A percentile compares a stretch with the other conserved stretches of the same genome.
Conservation (phyloP, 495 filamentous ascomycete genomes). For the Lophiotrema nucula region DNA sequence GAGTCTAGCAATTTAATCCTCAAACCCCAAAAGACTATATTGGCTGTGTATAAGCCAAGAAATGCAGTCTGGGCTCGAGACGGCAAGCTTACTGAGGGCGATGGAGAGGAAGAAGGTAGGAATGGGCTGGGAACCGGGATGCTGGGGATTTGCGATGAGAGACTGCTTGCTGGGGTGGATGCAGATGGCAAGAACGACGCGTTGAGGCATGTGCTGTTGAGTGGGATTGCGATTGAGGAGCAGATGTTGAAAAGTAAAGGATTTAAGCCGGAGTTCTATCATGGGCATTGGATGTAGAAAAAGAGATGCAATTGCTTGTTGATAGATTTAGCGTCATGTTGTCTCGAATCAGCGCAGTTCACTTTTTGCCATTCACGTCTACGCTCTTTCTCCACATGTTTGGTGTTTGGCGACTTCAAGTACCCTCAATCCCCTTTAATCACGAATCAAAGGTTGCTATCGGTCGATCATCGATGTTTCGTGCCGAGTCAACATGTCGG, state of each 20-base stretch:
- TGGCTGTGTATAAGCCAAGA: not conserved
- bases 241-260: not conserved
- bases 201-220: not conserved
- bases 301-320: too few relatives aligned
- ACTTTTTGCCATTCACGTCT: too few relatives aligned
- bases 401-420: too few relatives aligned
- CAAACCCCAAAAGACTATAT: not conserved
- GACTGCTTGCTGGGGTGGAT: not conserved
- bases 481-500: too few relatives aligned
- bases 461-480: too few relatives aligned
- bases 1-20: not conserved
- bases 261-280: not conserved
- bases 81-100: too few relatives aligned
- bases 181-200: not conserved
- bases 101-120: not conserved
- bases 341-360: too few relatives aligned
- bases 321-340: too few relatives aligned
- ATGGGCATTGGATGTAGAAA: not conserved
- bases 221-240: constrained; percentile 1
- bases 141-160: not conserved
- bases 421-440: too few relatives aligned
- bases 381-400: too few relatives aligned
- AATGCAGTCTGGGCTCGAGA: not conserved
- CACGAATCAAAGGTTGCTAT: too few relatives aligned
- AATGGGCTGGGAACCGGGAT: not conserved